Evolutionary conservation across 2,329 filamentous ascomycete genomes (phyloP).

Genomic region (Neonectria ditissima): DNA sequence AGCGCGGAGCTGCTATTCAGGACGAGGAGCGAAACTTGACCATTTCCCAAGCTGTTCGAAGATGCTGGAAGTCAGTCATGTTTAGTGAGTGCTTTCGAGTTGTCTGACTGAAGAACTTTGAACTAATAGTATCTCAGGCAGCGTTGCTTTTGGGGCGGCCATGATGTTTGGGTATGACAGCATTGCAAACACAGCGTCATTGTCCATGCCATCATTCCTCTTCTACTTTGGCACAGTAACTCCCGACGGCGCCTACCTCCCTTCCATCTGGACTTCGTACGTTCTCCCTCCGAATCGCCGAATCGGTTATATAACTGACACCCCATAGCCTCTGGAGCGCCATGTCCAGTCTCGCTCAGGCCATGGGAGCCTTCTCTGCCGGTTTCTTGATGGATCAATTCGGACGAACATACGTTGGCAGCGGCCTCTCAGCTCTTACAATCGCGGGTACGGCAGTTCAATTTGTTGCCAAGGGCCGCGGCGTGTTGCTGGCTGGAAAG

Average conservation of each 20-base stretch:
- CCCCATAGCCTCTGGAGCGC: conserved; percentile 17
- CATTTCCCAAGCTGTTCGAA: conserved; percentile 1
- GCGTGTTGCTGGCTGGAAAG: conserved; percentile 20
- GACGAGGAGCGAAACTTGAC: conserved; percentile 15
- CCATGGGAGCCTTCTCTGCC: conserved; percentile 20
- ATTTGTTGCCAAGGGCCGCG: conserved; percentile 7
- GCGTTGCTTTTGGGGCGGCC: conserved; percentile 21
- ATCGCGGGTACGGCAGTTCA: conserved; percentile 20
- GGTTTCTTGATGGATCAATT: conserved; percentile 25
- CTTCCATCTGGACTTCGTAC: conserved; percentile 27
- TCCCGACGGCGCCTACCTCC: conserved; percentile 10
- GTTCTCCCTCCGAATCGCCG: background rate
- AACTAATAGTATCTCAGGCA: conserved; percentile 6
- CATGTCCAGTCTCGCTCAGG: conserved; percentile 20
- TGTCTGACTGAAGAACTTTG: background rate
- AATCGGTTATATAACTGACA: background rate
- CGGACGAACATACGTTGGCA: conserved; percentile 17
- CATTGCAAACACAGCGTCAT: conserved; percentile 16
- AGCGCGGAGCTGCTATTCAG: conserved; percentile 17
- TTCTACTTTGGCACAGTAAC: conserved; percentile 15
- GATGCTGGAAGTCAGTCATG: conserved; percentile 16
- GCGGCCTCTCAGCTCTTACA: conserved; percentile 12
- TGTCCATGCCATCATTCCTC: conserved; percentile 24
- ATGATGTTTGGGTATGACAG: conserved; percentile 28
- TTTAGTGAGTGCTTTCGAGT: conserved; percentile 13